These are phyloP conservation scores for Psidium friedrichsthalianum DNA, from an alignment of 345 rosid genomes.

Conservation along the genomic window DNA sequence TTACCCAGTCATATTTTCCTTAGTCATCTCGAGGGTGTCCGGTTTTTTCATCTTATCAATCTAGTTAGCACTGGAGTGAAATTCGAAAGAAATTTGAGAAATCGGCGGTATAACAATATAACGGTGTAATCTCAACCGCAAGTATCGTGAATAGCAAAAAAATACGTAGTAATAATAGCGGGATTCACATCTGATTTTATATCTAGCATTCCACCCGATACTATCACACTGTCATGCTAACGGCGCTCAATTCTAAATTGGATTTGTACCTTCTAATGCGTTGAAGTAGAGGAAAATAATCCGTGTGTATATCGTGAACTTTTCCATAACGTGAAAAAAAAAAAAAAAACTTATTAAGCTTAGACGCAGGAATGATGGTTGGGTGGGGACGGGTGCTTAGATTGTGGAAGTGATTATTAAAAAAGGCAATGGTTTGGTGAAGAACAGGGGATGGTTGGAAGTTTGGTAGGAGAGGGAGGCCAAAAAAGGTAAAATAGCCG, in stretches of 20 bases:
- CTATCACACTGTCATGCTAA: too few species aligned
- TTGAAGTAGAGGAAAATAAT: neutral
- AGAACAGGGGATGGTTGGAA: neutral
- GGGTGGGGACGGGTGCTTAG: neutral
- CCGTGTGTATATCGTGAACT: too few species aligned
- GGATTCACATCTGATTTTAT: too few species aligned
- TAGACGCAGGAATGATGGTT: neutral
- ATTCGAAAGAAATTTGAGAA: too few species aligned
- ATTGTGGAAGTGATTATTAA: neutral
- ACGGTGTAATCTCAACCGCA: too few species aligned
- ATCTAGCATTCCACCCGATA: too few species aligned
- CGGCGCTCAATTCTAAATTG: too few species aligned
- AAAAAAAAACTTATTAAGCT: neutral
- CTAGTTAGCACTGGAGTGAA: too few species aligned
- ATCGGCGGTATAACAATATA: too few species aligned
- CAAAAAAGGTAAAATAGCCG: neutral
- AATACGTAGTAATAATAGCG: too few species aligned
- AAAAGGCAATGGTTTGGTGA: neutral
- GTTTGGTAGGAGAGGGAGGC: neutral
- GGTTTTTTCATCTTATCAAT: too few species aligned
- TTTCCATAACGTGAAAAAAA: neutral
- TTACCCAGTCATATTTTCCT: neutral
- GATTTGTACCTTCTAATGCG: neutral
- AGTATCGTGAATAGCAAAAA: too few species aligned
- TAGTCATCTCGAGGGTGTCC: neutral